Percentiles rank a stretch among this genome's conserved stretches.
phyloP scores from a whole-genome alignment of 2,329 filamentous ascomycete species.

The Claviceps digitariae region DNA sequence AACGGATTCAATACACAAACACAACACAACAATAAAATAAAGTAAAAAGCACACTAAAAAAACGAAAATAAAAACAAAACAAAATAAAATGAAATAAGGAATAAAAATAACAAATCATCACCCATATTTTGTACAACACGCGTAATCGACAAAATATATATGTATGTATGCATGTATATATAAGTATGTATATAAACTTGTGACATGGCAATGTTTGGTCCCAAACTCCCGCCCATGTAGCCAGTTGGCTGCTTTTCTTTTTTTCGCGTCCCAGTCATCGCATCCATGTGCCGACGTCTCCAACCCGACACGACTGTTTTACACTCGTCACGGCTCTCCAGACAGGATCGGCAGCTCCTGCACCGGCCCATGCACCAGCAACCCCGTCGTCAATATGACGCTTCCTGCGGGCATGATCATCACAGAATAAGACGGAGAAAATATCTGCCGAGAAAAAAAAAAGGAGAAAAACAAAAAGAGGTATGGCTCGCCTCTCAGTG shows the following conservation, averaged over 20 bases:
- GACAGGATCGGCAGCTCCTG: no score
- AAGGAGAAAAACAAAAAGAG: not conserved
- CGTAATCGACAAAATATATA: no score
- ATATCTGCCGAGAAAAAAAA: not conserved
- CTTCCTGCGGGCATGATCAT: no score
- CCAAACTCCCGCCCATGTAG: not conserved
- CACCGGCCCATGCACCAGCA: slow-evolving; percentile 7
- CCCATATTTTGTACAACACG: no score
- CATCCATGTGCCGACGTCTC: not conserved
- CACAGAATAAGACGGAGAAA: not conserved
- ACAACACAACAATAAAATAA: no score
- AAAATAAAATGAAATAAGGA: no score
- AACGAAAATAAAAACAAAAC: no score
- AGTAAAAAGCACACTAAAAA: no score
- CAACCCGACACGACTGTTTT: not conserved
- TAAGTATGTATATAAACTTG: not conserved
- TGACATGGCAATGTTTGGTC: not conserved
- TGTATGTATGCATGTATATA: not conserved
- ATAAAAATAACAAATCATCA: no score
- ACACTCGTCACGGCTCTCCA: not conserved
- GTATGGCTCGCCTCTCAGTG: no score
- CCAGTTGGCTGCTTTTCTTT: not conserved
- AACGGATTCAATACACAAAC: no score
- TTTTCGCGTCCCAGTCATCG: not conserved
- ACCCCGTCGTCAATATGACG: not conserved